Evolutionary conservation across 2,329 filamentous ascomycete genomes (phyloP).

Genomic region (Talaromyces sp.): DNA sequence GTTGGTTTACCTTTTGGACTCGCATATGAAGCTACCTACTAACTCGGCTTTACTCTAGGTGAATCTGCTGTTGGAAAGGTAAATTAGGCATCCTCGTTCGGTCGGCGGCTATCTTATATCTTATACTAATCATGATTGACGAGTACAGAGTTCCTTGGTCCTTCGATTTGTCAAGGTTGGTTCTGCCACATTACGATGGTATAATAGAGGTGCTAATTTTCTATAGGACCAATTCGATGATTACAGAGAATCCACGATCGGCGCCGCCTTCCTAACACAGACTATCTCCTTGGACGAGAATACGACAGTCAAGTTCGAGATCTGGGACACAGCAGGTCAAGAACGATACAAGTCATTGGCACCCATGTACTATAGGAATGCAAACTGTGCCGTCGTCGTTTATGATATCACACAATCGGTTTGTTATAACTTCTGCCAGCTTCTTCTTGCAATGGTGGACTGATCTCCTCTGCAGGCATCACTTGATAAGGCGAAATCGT

Average conservation of each 20-base stretch:
- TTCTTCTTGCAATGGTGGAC: neutral
- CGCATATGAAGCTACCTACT: slow-evolving; percentile 9
- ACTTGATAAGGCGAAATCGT: slow-evolving; percentile 97
- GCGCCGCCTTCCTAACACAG: slow-evolving; percentile 97
- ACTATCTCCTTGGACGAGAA: slow-evolving; percentile 97
- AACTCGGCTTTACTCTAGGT: slow-evolving; percentile 54
- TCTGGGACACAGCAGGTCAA: slow-evolving; percentile 98
- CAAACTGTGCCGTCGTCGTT: slow-evolving; percentile 97
- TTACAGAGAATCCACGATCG: slow-evolving; percentile 96
- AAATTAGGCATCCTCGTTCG: slow-evolving; percentile 21
- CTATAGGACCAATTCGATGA: slow-evolving; percentile 95
- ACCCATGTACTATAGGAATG: slow-evolving; percentile 99
- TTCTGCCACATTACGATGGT: neutral
- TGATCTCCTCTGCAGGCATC: slow-evolving; percentile 65
- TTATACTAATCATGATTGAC: slow-evolving; percentile 11
- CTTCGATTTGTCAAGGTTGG: slow-evolving; percentile 95
- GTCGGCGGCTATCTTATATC: neutral
- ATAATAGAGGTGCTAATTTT: slow-evolving; percentile 19
- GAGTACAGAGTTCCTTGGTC: slow-evolving; percentile 82
- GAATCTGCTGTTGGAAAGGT: slow-evolving; percentile 99
- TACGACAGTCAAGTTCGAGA: slow-evolving; percentile 99
- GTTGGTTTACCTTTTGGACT: slow-evolving; percentile 54
- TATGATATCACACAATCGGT: slow-evolving; percentile 99
- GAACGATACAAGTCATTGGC: slow-evolving; percentile 98
- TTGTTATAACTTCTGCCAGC: slow-evolving; percentile 41